Evolutionary conservation across 805 yeast genomes (phyloP).

Genomic region (Yamadazyma phyllophila): DNA sequence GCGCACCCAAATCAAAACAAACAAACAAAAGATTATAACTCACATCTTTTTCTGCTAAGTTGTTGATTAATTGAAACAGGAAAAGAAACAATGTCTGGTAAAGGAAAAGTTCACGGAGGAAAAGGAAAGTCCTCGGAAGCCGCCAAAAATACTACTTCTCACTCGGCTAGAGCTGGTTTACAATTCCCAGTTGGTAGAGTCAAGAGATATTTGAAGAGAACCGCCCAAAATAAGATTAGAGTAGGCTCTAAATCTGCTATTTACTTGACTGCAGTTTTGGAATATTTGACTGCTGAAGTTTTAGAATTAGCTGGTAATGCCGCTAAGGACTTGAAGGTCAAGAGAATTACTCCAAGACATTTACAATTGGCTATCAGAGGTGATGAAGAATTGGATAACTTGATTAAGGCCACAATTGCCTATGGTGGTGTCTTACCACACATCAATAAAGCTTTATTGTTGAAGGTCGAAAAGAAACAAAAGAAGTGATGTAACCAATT

Average conservation of each 20-base stretch:
- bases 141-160: constrained; percentile 77
- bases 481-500: constrained; percentile 11
- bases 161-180: constrained; percentile 91
- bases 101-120: constrained; percentile 94
- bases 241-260: constrained; percentile 90
- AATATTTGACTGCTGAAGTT: constrained; percentile 95
- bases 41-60: constrained; percentile 8
- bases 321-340: constrained; percentile 90
- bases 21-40: constrained; percentile 11
- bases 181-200: constrained; percentile 99
- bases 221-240: constrained; percentile 78
- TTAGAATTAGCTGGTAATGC: constrained; percentile 98
- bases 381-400: constrained; percentile 93
- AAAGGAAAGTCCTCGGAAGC: constrained; percentile 83
- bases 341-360: constrained; percentile 97
- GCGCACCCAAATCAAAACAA: constrained; percentile 11
- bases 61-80: constrained; percentile 7
- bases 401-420: constrained; percentile 93
- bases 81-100: constrained; percentile 57
- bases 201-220: constrained; percentile 89
- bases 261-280: constrained; percentile 92
- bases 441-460: constrained; percentile 75
- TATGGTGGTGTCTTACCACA: constrained; percentile 98
- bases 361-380: constrained; percentile 96
- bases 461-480: constrained; percentile 65